Evolutionary conservation across 73 alveolate genomes (phyloP).

Genomic region (Uronychia setigera): DNA sequence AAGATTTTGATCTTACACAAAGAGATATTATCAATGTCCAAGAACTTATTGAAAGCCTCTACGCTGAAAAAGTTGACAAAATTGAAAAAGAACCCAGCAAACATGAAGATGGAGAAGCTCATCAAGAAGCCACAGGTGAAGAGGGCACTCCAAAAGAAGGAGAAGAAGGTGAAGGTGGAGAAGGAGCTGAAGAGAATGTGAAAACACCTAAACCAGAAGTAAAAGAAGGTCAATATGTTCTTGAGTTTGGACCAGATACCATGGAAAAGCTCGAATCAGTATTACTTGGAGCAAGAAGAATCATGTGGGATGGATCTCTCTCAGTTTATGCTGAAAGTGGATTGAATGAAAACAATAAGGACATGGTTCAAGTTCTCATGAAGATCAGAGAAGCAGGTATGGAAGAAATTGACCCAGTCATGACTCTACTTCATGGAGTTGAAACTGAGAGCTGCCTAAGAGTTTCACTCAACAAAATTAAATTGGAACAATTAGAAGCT

Average conservation of each 20-base stretch:
- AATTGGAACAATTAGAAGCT: slow-evolving; percentile 56
- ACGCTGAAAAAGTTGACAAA: background rate
- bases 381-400: slow-evolving; percentile 24
- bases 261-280: slow-evolving; percentile 1
- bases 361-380: slow-evolving; percentile 28
- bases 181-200: background rate
- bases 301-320: slow-evolving; percentile 70
- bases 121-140: slow-evolving; percentile 14
- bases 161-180: slow-evolving; percentile 20
- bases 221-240: slow-evolving; percentile 18
- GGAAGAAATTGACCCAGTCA: slow-evolving; percentile 50
- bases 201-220: slow-evolving; percentile 4
- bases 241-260: slow-evolving; percentile 46
- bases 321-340: slow-evolving; percentile 43
- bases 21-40: background rate
- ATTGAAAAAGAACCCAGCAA: background rate
- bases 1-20: background rate
- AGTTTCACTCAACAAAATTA: slow-evolving; percentile 36
- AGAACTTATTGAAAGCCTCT: background rate
- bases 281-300: slow-evolving; percentile 19
- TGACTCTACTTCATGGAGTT: slow-evolving; percentile 54
- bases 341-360: slow-evolving; percentile 42
- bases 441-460: slow-evolving; percentile 50
- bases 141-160: slow-evolving; percentile 3
- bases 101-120: background rate